Conservation (phyloP, 768 basidiomycete species). For the Gyrodon lividus region DNA sequence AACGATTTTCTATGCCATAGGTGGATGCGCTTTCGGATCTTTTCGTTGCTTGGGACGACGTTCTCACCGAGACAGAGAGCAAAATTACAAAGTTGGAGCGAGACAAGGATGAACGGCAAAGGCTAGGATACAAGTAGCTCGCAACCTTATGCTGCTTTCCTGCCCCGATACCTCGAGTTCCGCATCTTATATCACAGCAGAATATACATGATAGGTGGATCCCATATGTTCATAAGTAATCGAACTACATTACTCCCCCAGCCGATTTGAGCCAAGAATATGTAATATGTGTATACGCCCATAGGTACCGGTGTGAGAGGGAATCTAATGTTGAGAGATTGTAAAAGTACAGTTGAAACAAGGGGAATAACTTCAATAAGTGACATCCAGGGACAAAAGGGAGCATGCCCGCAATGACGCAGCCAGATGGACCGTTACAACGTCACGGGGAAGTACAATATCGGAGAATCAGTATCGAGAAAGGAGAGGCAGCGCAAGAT, state of each 20-base stretch:
- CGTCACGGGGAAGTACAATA: constrained; percentile 20
- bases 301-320: constrained; percentile 11
- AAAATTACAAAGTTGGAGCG: constrained; percentile 57
- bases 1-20: constrained; percentile 35
- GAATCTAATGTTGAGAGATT: constrained; percentile 12
- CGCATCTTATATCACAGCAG: background rate
- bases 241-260: constrained; percentile 18
- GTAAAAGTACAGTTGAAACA: constrained; percentile 22
- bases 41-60: constrained; percentile 84
- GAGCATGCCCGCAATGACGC: constrained; percentile 11
- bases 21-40: constrained; percentile 80
- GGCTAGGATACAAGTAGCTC: constrained; percentile 55
- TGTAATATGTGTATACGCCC: constrained; percentile 7
- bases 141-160: background rate
- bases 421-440: constrained; percentile 23
- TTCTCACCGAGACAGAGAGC: constrained; percentile 64
- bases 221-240: constrained; percentile 18
- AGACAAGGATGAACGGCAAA: constrained; percentile 55
- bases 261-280: constrained; percentile 5
- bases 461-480: too few species aligned
- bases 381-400: constrained; percentile 7
- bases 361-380: constrained; percentile 3
- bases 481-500: constrained; percentile 2
- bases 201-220: constrained; percentile 10
- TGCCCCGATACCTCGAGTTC: background rate